Evolutionary conservation across 2,329 filamentous ascomycete species (phyloP), one percentile per base, ranked within the genome.

Genomic region (Fusarium hostae): DNA sequence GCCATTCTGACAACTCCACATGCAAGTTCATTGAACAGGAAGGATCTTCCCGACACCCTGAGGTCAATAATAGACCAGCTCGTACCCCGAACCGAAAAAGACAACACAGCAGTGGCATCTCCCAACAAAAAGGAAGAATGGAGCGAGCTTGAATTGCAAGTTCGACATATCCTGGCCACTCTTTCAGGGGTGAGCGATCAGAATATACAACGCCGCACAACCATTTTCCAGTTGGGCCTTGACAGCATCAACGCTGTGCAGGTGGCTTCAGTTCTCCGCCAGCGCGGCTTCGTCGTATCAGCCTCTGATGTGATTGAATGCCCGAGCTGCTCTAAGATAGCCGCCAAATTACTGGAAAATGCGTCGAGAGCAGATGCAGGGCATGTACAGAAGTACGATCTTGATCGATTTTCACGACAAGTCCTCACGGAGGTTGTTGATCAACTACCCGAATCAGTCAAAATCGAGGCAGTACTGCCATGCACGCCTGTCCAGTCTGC

Each of bases 191-290:
- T 87, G 8, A 78, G 87, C 0, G 61, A 78, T 4, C 75, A 84
- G 0, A 82, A 81, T 1, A 90, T 97, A 50, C 75, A 78, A 6
- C 85, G 85, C 16, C 78, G 86, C 13, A 94, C 90, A 0, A 94
- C 93, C 0, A 94, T 98, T 52, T 97, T 95, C 75, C 90, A 92
- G 63, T 87, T 97, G n/a, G 95, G 95, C 0, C 83, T 98, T 6
- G 95, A 98, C 80, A 98, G 95, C 78, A 96, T 98, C 76, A 95
- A 92, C 66, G 93, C 94, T 1, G 87, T 91, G 9, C 94, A 97
- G 76, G 85, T 97, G 13, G 93, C 94, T 1, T 86, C 89, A 3
- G 82, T 86, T 30, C 83, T 98, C 20, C 89, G 91, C 22, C 87
- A 85, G 41, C 76, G 86, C 22, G 90, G 90, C 0, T 82, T 90